A percentile compares a stretch with the other conserved stretches of the same genome.
phyloP scores from a whole-genome alignment of 1,284 basidiomycete genomes.

The Rhodotorula sp. region DNA sequence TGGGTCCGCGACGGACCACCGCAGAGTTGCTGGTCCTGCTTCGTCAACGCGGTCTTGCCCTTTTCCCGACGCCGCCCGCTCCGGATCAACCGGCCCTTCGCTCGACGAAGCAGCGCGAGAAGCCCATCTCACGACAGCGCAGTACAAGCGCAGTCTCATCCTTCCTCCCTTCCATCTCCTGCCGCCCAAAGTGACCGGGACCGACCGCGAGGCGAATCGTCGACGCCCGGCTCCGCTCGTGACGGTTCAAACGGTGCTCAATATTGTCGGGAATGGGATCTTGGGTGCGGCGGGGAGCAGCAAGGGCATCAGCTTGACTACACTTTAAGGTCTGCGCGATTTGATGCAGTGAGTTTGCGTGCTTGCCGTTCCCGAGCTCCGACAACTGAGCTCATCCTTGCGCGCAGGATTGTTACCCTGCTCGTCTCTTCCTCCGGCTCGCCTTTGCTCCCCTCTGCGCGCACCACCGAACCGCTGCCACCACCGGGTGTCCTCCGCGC shows the following conservation, averaged over 20 bases:
- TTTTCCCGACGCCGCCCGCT: too few species aligned
- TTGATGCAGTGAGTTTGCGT: conserved; percentile 31
- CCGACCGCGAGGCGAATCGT: conserved; percentile 42
- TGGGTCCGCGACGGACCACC: conserved; percentile 23
- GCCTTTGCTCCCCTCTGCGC: background rate
- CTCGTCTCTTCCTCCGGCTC: conserved; percentile 15
- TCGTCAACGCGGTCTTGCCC: background rate
- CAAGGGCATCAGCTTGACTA: conserved; percentile 27
- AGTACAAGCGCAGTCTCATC: background rate
- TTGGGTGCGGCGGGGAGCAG: conserved; percentile 14
- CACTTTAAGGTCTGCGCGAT: conserved; percentile 35
- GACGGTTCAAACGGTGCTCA: background rate
- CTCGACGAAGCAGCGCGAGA: background rate
- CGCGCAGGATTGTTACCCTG: conserved; percentile 22
- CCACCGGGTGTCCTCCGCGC: background rate
- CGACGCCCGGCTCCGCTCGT: conserved; percentile 21
- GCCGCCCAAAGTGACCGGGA: conserved; percentile 37
- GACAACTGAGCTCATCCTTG: too few species aligned
- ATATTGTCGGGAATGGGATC: conserved; percentile 2
- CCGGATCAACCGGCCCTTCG: background rate
- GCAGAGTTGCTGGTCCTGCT: background rate
- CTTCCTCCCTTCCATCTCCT: conserved; percentile 44
- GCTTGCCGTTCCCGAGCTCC: background rate
- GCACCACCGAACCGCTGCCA: background rate
- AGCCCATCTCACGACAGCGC: background rate